Conservation (phyloP, 2,329 filamentous ascomycete genomes). For the Chalara sp. region DNA sequence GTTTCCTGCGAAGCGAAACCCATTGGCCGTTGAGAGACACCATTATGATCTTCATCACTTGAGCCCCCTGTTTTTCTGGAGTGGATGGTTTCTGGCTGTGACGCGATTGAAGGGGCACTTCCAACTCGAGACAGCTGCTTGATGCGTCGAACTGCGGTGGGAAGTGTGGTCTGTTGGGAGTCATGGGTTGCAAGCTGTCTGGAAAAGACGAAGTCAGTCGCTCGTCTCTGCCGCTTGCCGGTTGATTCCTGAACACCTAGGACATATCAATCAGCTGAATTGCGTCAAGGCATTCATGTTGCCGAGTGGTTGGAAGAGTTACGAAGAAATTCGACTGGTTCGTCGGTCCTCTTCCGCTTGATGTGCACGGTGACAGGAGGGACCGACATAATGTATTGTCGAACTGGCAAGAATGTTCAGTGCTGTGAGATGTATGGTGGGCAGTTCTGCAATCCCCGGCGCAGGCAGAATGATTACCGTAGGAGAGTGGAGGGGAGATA, state of each 20-base stretch:
- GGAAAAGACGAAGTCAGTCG: constrained; percentile 22
- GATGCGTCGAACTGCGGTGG: constrained; percentile 12
- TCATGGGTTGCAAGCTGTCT: constrained; percentile 12
- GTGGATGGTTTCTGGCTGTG: no score
- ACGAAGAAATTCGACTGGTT: constrained; percentile 28
- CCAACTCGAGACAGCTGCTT: constrained; percentile 13
- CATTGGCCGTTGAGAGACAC: no score
- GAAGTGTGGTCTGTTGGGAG: not conserved
- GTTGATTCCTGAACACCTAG: constrained; percentile 23
- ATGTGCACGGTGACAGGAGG: constrained; percentile 25
- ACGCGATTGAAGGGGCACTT: constrained; percentile 5
- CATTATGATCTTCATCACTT: no score
- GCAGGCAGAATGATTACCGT: no score
- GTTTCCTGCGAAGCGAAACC: no score
- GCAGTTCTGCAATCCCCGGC: no score
- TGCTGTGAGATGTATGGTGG: no score
- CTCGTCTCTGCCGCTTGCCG: constrained; percentile 18
- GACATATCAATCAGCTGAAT: not conserved
- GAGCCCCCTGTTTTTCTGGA: no score
- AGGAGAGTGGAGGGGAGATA: no score
- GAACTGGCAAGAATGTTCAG: not conserved
- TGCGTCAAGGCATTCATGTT: no score
- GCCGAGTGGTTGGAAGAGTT: constrained; percentile 4
- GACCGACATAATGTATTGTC: constrained; percentile 20
- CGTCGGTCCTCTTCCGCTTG: constrained; percentile 27